These are phyloP conservation scores for Amoeboaphelidium protococcarum DNA, from an alignment of 371 early-diverging fungal genomes.

Conservation along the genomic window DNA sequence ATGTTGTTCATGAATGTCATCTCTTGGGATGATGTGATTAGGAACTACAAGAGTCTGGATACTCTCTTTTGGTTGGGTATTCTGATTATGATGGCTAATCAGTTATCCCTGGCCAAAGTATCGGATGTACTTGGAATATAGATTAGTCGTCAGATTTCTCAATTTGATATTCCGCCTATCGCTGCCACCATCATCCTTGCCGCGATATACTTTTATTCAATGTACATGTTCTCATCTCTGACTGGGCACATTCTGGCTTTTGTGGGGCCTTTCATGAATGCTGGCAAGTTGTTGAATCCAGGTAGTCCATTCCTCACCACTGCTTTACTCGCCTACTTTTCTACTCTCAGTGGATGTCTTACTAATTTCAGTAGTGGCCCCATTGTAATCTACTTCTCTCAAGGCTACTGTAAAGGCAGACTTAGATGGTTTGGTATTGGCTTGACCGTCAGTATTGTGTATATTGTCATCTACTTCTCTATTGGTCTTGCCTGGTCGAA, in stretches of 20 bases:
- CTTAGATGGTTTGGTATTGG: conserved; percentile 37
- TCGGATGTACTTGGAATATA: conserved; percentile 32
- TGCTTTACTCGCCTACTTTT: conserved; percentile 31
- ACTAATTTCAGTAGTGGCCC: conserved; percentile 9
- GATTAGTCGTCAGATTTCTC: conserved; percentile 15
- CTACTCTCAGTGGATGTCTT: conserved; percentile 25
- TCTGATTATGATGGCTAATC: conserved; percentile 44
- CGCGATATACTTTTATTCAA: conserved; percentile 31
- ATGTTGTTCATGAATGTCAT: conserved; percentile 28
- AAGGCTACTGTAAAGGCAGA: conserved; percentile 23
- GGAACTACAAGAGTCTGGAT: conserved; percentile 42
- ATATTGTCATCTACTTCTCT: conserved; percentile 24
- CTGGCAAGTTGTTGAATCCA: conserved; percentile 30
- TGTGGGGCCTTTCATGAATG: conserved; percentile 39
- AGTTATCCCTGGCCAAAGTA: conserved; percentile 33
- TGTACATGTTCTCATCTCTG: conserved; percentile 38
- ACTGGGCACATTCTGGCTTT: conserved; percentile 24
- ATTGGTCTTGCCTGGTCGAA: conserved; percentile 42
- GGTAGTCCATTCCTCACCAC: conserved; percentile 24
- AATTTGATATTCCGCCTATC: conserved; percentile 10
- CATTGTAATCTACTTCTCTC: conserved; percentile 27
- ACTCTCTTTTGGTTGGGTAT: conserved; percentile 50
- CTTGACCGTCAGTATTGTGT: conserved; percentile 17
- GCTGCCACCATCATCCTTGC: conserved; percentile 16
- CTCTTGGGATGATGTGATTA: conserved; percentile 35